These are phyloP conservation scores for Yamadazyma pseudoaaseri DNA, from an alignment of 1,139 yeast genomes.

Conservation along the genomic window DNA sequence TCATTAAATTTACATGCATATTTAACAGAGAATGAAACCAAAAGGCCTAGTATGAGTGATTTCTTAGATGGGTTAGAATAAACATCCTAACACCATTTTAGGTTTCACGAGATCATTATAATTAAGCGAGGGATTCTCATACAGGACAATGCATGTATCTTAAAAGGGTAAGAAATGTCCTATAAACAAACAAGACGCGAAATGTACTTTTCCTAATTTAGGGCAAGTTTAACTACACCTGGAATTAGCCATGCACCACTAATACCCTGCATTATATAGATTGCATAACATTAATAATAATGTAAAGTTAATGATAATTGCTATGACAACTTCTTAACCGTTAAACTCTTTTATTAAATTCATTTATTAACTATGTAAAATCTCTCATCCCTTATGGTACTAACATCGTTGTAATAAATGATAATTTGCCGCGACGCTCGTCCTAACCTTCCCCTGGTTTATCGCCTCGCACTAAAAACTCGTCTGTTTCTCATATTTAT, in stretches of 20 bases:
- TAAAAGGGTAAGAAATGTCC: not conserved
- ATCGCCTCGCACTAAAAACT: no score
- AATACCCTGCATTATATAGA: not conserved
- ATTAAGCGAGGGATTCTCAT: conserved; percentile 1
- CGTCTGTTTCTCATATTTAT: not conserved
- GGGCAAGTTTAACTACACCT: not conserved
- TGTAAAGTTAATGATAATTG: no score
- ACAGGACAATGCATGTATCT: not conserved
- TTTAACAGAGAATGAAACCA: conserved; percentile 27
- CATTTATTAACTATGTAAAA: no score
- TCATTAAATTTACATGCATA: conserved; percentile 46
- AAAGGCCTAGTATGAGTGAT: conserved; percentile 16
- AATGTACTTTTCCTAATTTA: not conserved
- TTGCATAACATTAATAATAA: no score
- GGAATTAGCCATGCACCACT: conserved; percentile 1
- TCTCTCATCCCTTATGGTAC: no score
- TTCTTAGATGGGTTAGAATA: not conserved
- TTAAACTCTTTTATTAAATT: no score
- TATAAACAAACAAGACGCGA: conserved; percentile 1
- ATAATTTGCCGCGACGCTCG: no score
- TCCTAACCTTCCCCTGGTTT: no score
- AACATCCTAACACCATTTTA: no score
- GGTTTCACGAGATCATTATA: no score
- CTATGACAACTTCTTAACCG: no score
- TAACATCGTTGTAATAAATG: no score